Base-by-base conservation (phyloP, 805 yeast species). In the Saccharomycopsis vini region DNA sequence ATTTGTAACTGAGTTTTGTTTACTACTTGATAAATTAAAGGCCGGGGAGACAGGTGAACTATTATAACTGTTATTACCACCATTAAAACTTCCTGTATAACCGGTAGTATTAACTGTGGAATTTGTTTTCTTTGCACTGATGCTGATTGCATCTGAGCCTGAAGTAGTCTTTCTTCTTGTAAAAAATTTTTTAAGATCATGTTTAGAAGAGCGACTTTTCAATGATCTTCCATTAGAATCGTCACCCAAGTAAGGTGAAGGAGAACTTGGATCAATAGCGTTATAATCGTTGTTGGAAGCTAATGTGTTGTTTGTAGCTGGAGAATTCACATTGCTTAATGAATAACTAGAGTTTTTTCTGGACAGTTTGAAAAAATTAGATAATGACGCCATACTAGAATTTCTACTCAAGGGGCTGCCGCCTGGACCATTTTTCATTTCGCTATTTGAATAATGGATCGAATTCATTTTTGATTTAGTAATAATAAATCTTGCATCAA, bases 361-460 rank as follows among this genome's bases (percentile, higher is more conserved):
- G 4, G 48, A 36, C 18, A 72, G 70, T 49, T 76, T 80, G 66
- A 83, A 83, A 55, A 83, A 82, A 39, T 87, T 66, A 55, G 82
- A 78, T 54, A 83, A 61, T 58, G 82, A 84, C 15, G 83, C 88
- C 80, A 83, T 81, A 5, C 89, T 81, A 36, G 83, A 78, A 59
- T 82, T 89, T 49, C 82, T 71, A 2, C 82, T 64, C 40, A 63
- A 66, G 9, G 72, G 62, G 2, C 51, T 54, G 45, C 57, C 31
- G 16, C 13, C 16, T 9, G 20, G 5, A 7, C 5, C 5, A n/a
- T 16, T 5, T 21, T 30, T 31, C 10, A 18, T 31, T 20, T 21
- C 22, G 16, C 38, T 32, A 24, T 23, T 31, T 10, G 47, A 21
- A 16, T 40, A 34, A 23, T 46, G 51, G 22, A 48, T 49, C 3